phyloP scores from a whole-genome alignment of 1,139 yeast species.

The Suhomyces taliae region DNA sequence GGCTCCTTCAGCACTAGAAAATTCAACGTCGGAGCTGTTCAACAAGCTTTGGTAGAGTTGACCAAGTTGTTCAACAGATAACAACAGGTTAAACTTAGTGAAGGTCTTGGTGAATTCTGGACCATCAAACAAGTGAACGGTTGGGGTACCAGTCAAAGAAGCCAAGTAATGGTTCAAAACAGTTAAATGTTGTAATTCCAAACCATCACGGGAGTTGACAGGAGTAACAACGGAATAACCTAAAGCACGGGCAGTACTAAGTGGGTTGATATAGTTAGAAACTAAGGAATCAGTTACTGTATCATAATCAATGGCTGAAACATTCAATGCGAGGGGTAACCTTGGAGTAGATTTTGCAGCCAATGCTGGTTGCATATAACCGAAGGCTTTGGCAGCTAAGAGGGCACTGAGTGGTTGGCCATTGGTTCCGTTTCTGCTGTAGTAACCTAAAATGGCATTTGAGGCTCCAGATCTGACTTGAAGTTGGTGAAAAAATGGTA shows the following conservation, averaged over 20 bases:
- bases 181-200: constrained; percentile 68
- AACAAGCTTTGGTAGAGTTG: constrained; percentile 41
- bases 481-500: constrained; percentile 59
- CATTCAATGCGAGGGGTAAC: constrained; percentile 69
- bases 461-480: constrained; percentile 89
- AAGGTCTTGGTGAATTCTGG: constrained; percentile 61
- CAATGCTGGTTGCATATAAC: constrained; percentile 60
- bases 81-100: constrained; percentile 47
- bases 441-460: constrained; percentile 73
- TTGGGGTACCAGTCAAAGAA: constrained; percentile 50
- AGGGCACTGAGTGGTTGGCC: constrained; percentile 53
- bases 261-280: constrained; percentile 66
- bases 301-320: constrained; percentile 74
- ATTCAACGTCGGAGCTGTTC: constrained; percentile 20
- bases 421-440: constrained; percentile 40
- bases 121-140: constrained; percentile 79
- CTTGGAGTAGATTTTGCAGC: constrained; percentile 35
- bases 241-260: constrained; percentile 62
- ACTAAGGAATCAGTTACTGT: constrained; percentile 50
- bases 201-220: constrained; percentile 43
- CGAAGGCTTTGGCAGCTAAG: constrained; percentile 67
- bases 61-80: constrained; percentile 47
- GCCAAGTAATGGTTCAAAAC: constrained; percentile 68
- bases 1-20: constrained; percentile 38
- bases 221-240: constrained; percentile 77